These are phyloP conservation scores for Sugiyamaella smithiae DNA, from an alignment of 805 yeast genomes.

Conservation along the genomic window DNA sequence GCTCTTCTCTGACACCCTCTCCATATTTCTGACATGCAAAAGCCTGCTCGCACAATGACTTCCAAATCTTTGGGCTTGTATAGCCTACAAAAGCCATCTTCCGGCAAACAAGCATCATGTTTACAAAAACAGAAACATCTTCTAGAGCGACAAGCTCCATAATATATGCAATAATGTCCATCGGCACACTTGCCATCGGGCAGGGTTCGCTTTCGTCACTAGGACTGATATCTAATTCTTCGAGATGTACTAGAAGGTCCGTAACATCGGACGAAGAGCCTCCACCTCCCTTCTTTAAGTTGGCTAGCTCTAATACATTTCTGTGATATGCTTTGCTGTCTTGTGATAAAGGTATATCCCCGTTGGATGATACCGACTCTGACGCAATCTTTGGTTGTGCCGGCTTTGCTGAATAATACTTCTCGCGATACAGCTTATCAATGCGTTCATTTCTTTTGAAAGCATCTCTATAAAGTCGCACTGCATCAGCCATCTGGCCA, in stretches of 20 bases:
- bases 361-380: background rate
- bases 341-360: slow-evolving; percentile 1
- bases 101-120: slow-evolving; percentile 26
- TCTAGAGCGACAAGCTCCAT: slow-evolving; percentile 27
- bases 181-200: slow-evolving; percentile 26
- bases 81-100: slow-evolving; percentile 28
- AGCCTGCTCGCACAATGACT: slow-evolving; percentile 26
- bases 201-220: slow-evolving; percentile 14
- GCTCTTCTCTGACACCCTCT: slow-evolving; percentile 17
- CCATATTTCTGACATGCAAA: slow-evolving; percentile 26
- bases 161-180: slow-evolving; percentile 29
- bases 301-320: slow-evolving; percentile 8
- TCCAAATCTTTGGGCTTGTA: slow-evolving; percentile 26
- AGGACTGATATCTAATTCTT: background rate
- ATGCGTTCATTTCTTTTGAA: slow-evolving; percentile 56
- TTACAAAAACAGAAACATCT: slow-evolving; percentile 28
- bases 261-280: background rate
- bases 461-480: slow-evolving; percentile 68
- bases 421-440: slow-evolving; percentile 63
- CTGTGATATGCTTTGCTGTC: background rate
- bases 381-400: background rate
- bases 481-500: slow-evolving; percentile 83
- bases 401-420: slow-evolving; percentile 26
- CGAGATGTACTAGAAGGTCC: background rate
- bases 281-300: background rate